Percentiles rank a stretch among this genome's conserved stretches.
These are phyloP conservation scores for Rhinocladiella similis DNA, from an alignment of 2,329 filamentous ascomycete genomes.

Conservation along the genomic window DNA sequence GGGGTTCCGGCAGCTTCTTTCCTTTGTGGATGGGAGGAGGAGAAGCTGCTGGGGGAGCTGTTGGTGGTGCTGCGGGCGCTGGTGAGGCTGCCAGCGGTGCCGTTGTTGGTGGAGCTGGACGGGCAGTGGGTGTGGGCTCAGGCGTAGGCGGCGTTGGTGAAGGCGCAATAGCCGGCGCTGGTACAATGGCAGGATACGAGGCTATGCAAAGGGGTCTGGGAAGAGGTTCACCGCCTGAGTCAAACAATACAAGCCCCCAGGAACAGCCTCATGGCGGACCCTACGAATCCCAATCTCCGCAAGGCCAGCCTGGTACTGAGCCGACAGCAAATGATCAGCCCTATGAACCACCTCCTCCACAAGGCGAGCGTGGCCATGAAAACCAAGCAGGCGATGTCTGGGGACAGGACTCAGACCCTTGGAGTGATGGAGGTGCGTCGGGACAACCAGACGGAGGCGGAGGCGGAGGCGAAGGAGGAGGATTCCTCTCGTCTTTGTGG, in stretches of 20 bases:
- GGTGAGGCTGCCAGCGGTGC: constrained; percentile 39
- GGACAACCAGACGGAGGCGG: constrained; percentile 28
- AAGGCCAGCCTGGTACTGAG: constrained; percentile 2
- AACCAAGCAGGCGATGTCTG: constrained; percentile 35
- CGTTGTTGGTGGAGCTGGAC: constrained; percentile 40
- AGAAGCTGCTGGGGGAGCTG: constrained; percentile 37
- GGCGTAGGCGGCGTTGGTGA: constrained; percentile 37
- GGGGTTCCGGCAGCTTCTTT: constrained; percentile 48
- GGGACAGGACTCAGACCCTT: constrained; percentile 35
- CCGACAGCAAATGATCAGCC: constrained; percentile 13
- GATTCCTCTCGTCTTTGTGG: constrained; percentile 30
- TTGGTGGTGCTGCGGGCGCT: constrained; percentile 37
- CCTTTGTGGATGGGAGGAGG: constrained; percentile 52
- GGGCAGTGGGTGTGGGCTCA: constrained; percentile 29
- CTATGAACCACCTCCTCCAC: constrained; percentile 33
- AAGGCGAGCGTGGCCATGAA: constrained; percentile 22
- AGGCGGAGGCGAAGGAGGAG: constrained; percentile 30
- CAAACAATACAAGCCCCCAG: constrained; percentile 11
- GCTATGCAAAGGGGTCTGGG: constrained; percentile 58
- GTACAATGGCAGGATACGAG: constrained; percentile 63
- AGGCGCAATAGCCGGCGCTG: constrained; percentile 52
- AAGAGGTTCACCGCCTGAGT: constrained; percentile 29
- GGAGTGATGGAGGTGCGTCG: constrained; percentile 28
- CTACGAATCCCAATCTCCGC: neutral
- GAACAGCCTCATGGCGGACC: neutral